A percentile compares a stretch with the other conserved stretches of the same genome.
Conservation (phyloP, 1,284 basidiomycete genomes). For the Ceratobasidium sp. region DNA sequence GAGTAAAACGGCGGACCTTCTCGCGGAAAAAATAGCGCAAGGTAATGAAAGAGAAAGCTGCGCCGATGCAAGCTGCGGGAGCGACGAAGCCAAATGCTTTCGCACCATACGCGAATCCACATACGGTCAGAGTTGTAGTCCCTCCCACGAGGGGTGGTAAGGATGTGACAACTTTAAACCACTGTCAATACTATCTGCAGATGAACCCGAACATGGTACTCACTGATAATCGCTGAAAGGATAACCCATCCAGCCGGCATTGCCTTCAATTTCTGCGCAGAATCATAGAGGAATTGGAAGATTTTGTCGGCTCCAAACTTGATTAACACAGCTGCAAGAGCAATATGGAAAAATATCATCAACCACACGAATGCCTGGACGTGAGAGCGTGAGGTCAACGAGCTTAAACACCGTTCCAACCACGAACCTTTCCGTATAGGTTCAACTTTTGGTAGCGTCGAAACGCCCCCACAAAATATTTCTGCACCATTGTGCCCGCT, state of each 20-base stretch:
- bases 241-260: conserved; percentile 67
- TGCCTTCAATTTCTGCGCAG: conserved; percentile 65
- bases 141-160: conserved; percentile 82
- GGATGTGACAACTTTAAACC: conserved; percentile 62
- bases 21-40: conserved; percentile 66
- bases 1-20: conserved; percentile 63
- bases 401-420: neutral
- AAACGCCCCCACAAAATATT: conserved; percentile 13
- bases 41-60: conserved; percentile 65
- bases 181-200: neutral
- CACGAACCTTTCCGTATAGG: conserved; percentile 59
- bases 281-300: conserved; percentile 69
- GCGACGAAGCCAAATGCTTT: conserved; percentile 71
- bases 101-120: conserved; percentile 82
- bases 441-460: conserved; percentile 57
- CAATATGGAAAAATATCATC: conserved; percentile 56
- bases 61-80: conserved; percentile 67
- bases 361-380: conserved; percentile 53
- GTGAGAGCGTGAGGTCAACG: neutral
- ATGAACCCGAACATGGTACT: conserved; percentile 45
- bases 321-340: conserved; percentile 54
- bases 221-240: conserved; percentile 61
- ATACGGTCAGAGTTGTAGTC: conserved; percentile 67
- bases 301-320: conserved; percentile 67
- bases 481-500: neutral